Percentiles rank a stretch among this genome's conserved stretches.
These are phyloP conservation scores for Malassezia sympodialis DNA, from an alignment of 1,284 basidiomycete species.

Conservation along the genomic window DNA sequence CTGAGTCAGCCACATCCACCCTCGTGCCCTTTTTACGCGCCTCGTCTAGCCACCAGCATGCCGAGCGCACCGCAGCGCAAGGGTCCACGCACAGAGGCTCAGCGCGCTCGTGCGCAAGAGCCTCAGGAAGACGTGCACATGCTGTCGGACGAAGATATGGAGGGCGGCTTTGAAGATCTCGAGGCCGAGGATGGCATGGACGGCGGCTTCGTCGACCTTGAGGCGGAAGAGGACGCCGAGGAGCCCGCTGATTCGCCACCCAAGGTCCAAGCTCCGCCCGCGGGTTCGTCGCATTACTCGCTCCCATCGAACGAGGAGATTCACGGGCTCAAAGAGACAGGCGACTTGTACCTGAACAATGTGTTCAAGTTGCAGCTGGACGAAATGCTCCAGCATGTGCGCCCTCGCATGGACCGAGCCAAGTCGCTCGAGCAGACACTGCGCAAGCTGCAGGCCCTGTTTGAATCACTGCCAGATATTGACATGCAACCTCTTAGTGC, in stretches of 20 bases:
- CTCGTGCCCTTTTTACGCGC: background rate
- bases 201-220: background rate
- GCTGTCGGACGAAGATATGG: slow-evolving; percentile 43
- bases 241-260: slow-evolving; percentile 33
- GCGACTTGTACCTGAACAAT: slow-evolving; percentile 68
- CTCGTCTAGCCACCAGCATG: background rate
- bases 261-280: slow-evolving; percentile 51
- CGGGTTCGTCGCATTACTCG: slow-evolving; percentile 49
- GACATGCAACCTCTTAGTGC: slow-evolving; percentile 19
- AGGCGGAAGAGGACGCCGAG: slow-evolving; percentile 40
- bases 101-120: background rate
- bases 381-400: slow-evolving; percentile 40
- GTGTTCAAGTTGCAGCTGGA: slow-evolving; percentile 62
- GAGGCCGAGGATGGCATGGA: slow-evolving; percentile 22
- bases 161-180: slow-evolving; percentile 40
- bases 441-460: slow-evolving; percentile 30
- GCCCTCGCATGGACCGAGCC: slow-evolving; percentile 26
- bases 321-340: slow-evolving; percentile 63
- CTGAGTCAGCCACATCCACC: slow-evolving; percentile 5
- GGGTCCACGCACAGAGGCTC: background rate
- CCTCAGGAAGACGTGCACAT: slow-evolving; percentile 16
- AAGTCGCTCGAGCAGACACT: slow-evolving; percentile 35
- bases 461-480: slow-evolving; percentile 25
- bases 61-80: slow-evolving; percentile 1
- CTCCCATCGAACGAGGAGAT: slow-evolving; percentile 59